These are phyloP conservation scores for Ceratobasidium sp. DNA, from an alignment of 1,284 basidiomycete species.

Conservation along the genomic window DNA sequence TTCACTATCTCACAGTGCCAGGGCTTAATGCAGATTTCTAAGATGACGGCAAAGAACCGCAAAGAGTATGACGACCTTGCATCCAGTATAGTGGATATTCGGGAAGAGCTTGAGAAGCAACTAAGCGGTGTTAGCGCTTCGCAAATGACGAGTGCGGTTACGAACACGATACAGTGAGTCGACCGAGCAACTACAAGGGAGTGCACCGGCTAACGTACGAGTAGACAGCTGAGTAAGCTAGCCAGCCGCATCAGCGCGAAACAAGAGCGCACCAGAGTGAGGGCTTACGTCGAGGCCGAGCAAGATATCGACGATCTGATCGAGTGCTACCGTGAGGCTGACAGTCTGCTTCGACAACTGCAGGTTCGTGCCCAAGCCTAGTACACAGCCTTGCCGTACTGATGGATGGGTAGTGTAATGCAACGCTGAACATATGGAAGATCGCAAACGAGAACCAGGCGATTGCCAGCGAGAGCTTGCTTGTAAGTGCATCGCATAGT, in stretches of 20 bases:
- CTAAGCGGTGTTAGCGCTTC: background rate
- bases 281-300: background rate
- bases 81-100: background rate
- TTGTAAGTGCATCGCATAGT: background rate
- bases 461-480: background rate
- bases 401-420: background rate
- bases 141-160: background rate
- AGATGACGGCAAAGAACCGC: background rate
- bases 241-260: background rate
- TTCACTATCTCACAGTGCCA: background rate
- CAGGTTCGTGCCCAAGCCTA: background rate
- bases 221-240: background rate
- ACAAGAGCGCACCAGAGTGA: background rate
- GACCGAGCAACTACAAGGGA: background rate
- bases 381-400: background rate
- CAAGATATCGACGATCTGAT: slow-evolving; percentile 10
- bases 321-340: background rate
- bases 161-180: background rate
- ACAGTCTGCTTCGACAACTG: background rate
- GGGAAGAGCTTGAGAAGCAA: background rate
- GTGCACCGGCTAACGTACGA: background rate
- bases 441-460: background rate
- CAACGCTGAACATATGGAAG: slow-evolving; percentile 9
- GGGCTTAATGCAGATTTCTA: background rate
- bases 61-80: background rate